phyloP scores from a whole-genome alignment of 768 basidiomycete species.

The Phaeolepiota aurea region DNA sequence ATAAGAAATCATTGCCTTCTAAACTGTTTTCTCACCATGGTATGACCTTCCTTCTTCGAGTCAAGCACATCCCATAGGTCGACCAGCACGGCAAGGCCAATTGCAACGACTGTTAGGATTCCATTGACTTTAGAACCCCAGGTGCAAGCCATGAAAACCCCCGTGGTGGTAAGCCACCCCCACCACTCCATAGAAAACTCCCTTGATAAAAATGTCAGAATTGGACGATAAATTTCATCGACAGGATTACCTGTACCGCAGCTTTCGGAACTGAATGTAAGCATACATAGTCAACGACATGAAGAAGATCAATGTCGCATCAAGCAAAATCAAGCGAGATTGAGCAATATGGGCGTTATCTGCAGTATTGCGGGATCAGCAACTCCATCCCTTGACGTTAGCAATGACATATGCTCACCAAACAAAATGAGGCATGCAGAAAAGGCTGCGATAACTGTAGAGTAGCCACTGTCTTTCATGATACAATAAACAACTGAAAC shows the following conservation, averaged over 20 bases:
- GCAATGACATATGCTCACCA: slow-evolving; percentile 55
- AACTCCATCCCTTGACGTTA: background rate
- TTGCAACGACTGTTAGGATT: slow-evolving; percentile 77
- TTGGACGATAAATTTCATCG: background rate
- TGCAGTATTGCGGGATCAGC: slow-evolving; percentile 17
- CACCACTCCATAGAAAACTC: slow-evolving; percentile 91
- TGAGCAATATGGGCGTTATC: slow-evolving; percentile 96
- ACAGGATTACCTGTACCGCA: slow-evolving; percentile 69
- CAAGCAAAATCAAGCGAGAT: slow-evolving; percentile 92
- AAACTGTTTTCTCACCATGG: slow-evolving; percentile 47
- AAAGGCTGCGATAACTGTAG: slow-evolving; percentile 84
- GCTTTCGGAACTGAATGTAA: slow-evolving; percentile 91
- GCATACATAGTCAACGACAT: slow-evolving; percentile 89
- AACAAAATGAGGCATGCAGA: slow-evolving; percentile 82
- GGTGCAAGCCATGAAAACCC: slow-evolving; percentile 90
- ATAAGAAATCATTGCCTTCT: slow-evolving; percentile 3
- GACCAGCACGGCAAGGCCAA: slow-evolving; percentile 86
- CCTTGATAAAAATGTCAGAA: slow-evolving; percentile 27
- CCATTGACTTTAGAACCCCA: slow-evolving; percentile 99
- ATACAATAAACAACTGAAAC: slow-evolving; percentile 88
- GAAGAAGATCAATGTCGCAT: slow-evolving; percentile 92
- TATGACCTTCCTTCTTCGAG: slow-evolving; percentile 59
- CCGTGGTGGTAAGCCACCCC: slow-evolving; percentile 87
- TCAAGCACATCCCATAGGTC: slow-evolving; percentile 96
- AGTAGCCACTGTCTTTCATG: slow-evolving; percentile 98